A percentile compares a stretch with the other conserved stretches of the same genome.
Evolutionary conservation across 768 basidiomycete genomes (phyloP).

Genomic region (Lanmaoa rubissima): DNA sequence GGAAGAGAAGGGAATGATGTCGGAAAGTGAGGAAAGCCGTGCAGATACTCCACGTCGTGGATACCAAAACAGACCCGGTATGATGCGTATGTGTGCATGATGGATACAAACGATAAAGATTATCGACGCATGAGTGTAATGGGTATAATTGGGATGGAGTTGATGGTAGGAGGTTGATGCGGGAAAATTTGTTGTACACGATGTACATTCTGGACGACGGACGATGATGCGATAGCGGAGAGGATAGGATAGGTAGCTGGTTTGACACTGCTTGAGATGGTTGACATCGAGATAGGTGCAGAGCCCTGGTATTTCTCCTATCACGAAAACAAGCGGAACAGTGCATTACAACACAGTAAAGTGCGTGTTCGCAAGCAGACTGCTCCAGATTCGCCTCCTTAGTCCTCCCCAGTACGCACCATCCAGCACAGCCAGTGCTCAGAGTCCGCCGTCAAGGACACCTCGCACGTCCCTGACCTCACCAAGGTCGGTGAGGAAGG

Average conservation of each 20-base stretch:
- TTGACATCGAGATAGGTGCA: conserved; percentile 18
- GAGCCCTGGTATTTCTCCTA: conserved; percentile 30
- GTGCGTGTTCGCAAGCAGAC: conserved; percentile 23
- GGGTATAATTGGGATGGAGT: conserved; percentile 24
- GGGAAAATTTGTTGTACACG: conserved; percentile 22
- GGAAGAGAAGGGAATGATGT: conserved; percentile 13
- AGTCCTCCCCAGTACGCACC: conserved; percentile 22
- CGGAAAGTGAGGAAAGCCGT: conserved; percentile 9
- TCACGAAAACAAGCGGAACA: conserved; percentile 28
- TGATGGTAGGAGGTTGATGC: conserved; percentile 10
- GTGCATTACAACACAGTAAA: conserved; percentile 30
- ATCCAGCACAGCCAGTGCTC: conserved; percentile 25
- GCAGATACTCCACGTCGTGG: conserved; percentile 15
- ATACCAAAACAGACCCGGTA: conserved; percentile 24
- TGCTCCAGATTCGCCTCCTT: conserved; percentile 12
- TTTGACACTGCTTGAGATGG: conserved; percentile 4
- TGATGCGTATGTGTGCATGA: conserved; percentile 29
- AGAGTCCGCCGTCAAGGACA: conserved; percentile 83
- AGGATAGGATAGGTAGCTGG: not conserved
- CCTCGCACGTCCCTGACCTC: conserved; percentile 89
- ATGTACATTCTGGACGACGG: conserved; percentile 17
- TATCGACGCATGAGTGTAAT: conserved; percentile 29
- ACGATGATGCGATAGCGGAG: conserved; percentile 3
- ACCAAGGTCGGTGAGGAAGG: conserved; percentile 87
- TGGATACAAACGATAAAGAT: conserved; percentile 36